Percentiles rank a stretch among this genome's conserved stretches.
These are phyloP conservation scores for Cinnamomum chago DNA, from an alignment of 164 flowering plant genomes.

Conservation along the genomic window DNA sequence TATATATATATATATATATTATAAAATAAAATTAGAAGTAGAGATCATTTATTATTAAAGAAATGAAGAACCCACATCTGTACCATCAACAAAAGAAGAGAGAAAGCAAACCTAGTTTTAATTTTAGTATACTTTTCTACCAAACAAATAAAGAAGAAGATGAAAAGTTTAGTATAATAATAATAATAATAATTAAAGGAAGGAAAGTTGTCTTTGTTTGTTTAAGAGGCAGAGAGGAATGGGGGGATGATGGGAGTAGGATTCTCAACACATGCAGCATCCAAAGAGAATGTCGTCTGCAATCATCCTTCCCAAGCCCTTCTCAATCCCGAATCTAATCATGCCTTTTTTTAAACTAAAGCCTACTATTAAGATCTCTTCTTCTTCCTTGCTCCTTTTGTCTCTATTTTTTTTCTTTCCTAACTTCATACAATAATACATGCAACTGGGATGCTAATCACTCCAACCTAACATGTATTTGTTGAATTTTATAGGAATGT, in stretches of 20 bases:
- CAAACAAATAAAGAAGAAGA: constrained; percentile 7
- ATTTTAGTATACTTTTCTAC: neutral
- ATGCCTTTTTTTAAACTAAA: constrained; percentile 17
- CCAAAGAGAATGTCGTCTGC: constrained; percentile 41
- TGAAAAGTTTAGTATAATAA: constrained; percentile 15
- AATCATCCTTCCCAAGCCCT: constrained; percentile 46
- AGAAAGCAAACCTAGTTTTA: neutral
- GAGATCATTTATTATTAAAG: neutral
- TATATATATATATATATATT: too few relatives aligned
- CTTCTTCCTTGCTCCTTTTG: constrained; percentile 7
- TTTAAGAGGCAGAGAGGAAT: constrained; percentile 21
- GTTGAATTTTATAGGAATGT: too few relatives aligned
- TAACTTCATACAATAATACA: neutral
- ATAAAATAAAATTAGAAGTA: neutral
- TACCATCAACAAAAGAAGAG: neutral
- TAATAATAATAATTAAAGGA: constrained; percentile 6
- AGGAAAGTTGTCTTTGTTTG: constrained; percentile 6
- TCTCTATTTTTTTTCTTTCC: neutral
- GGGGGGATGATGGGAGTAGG: constrained; percentile 43
- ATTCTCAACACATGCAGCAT: constrained; percentile 55
- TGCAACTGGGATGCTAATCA: constrained; percentile 3
- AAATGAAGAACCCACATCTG: neutral
- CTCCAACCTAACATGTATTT: neutral
- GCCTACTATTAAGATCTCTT: constrained; percentile 8
- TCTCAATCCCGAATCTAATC: constrained; percentile 47